A percentile compares a stretch with the other conserved stretches of the same genome.
Conservation (phyloP, 2,329 filamentous ascomycete species). For the Drechslerella coelobrocha region DNA sequence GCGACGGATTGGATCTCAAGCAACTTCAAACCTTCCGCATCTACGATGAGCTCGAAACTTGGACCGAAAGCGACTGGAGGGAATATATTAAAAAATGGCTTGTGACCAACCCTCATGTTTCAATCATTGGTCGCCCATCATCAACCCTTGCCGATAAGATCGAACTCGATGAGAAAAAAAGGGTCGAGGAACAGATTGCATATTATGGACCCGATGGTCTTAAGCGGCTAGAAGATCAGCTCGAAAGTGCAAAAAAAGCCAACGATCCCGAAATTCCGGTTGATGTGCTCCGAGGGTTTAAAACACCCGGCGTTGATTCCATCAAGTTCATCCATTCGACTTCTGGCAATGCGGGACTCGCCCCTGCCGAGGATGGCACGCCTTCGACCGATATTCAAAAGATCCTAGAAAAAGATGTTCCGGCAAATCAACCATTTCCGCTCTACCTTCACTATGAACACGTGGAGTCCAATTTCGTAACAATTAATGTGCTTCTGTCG, state of each 20-base stretch:
- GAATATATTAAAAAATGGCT: slow-evolving; percentile 70
- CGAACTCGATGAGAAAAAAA: slow-evolving; percentile 77
- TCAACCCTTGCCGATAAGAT: slow-evolving; percentile 77
- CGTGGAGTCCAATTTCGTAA: slow-evolving; percentile 89
- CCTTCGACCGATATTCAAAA: slow-evolving; percentile 71
- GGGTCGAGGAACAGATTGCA: slow-evolving; percentile 78
- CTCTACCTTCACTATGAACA: slow-evolving; percentile 97
- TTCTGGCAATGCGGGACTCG: slow-evolving; percentile 33
- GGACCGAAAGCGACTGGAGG: slow-evolving; percentile 85
- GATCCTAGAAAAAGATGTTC: slow-evolving; percentile 72
- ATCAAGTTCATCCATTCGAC: slow-evolving; percentile 83
- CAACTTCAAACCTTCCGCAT: slow-evolving; percentile 56
- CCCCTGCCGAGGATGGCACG: slow-evolving; percentile 9
- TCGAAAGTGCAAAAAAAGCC: slow-evolving; percentile 83
- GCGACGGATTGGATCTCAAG: slow-evolving; percentile 69
- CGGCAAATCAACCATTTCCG: slow-evolving; percentile 65
- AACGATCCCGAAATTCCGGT: slow-evolving; percentile 87
- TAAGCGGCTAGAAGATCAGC: slow-evolving; percentile 73
- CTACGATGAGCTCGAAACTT: slow-evolving; percentile 72
- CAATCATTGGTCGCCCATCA: slow-evolving; percentile 86
- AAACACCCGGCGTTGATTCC: slow-evolving; percentile 82
- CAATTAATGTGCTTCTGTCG: slow-evolving; percentile 79
- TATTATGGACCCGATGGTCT: slow-evolving; percentile 83
- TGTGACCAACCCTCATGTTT: slow-evolving; percentile 70
- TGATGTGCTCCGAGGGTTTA: slow-evolving; percentile 79